Percentiles rank a stretch among this genome's conserved stretches.
These are phyloP conservation scores for Calycina marina DNA, from an alignment of 2,329 filamentous ascomycete species.

Conservation along the genomic window DNA sequence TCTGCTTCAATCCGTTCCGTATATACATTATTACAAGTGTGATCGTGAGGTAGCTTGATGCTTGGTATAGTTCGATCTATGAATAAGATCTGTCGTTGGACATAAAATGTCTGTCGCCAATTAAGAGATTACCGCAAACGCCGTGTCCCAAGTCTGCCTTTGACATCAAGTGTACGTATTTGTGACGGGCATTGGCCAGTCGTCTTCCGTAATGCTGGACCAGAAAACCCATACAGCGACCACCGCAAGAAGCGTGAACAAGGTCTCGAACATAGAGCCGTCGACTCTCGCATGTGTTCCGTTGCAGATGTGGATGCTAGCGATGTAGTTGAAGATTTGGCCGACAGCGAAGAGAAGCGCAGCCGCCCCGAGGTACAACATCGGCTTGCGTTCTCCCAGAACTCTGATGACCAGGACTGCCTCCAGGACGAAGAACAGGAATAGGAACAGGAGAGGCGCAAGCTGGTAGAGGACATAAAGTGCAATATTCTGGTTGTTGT, in stretches of 20 bases:
- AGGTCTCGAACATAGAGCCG: constrained; percentile 78
- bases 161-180: constrained; percentile 19
- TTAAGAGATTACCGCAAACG: constrained; percentile 16
- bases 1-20: no score
- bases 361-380: constrained; percentile 70
- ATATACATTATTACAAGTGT: no score
- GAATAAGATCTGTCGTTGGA: constrained; percentile 4
- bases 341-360: constrained; percentile 76
- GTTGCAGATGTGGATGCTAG: constrained; percentile 81
- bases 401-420: constrained; percentile 70
- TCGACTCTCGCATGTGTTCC: constrained; percentile 78
- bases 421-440: constrained; percentile 75
- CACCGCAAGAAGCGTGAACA: constrained; percentile 80
- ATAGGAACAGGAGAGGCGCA: constrained; percentile 75
- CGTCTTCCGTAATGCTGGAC: constrained; percentile 98
- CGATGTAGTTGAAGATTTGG: constrained; percentile 90
- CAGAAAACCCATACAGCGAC: constrained; percentile 86
- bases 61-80: constrained; percentile 3
- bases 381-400: constrained; percentile 78
- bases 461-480: constrained; percentile 93
- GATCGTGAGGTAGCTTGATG: no score
- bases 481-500: constrained; percentile 60
- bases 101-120: constrained; percentile 13
- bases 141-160: constrained; percentile 11
- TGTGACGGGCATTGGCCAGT: constrained; percentile 58